Base-by-base conservation (phyloP, 768 basidiomycete genomes). In the Lactarius vividus region DNA sequence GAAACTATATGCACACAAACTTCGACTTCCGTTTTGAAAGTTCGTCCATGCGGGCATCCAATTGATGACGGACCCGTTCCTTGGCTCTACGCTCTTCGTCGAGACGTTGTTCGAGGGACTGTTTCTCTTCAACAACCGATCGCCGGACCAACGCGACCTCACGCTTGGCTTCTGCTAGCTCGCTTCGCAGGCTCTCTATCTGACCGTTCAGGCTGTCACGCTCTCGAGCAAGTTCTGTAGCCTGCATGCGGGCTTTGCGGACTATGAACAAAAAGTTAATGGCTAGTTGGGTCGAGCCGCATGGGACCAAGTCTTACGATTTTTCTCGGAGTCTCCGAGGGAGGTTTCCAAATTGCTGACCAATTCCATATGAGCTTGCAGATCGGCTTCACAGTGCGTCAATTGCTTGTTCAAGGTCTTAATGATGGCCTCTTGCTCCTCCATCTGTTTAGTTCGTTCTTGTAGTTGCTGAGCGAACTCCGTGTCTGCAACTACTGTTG, bases 341-440 rank as follows among this genome's bases (percentile, higher is more conserved):
- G 92, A 93, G 53, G 88, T 84, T 77, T 96, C 93, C 29, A 96
- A 82, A 11, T 88, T 91, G 68, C 79, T 83, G 67, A 94, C 92
- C 61, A 94, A 84, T 74, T 96, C 92, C 84, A 94, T 93, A 73
- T 96, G 93, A 31, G 91, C 88, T 71, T 95, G 91, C 69, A 96
- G 80, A 76, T 97, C 94, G 67, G 83, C 85, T 77, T 97, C 95
- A 73, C 93, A 95, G 75, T 96, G 94, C n/a, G 86, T 87, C 57
- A 97, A 75, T 76, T 95, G 94, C 76, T 96, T 95, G 77, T 94
- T 95, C 68, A 97, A 83, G 28, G 91, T 94, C 77, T 92, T 91
- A 79, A 96, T 92, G 89, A 94, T 95, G 59, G 82, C 85, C 71
- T 93, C 90, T 73, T 93, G 90, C 79, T 96, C 94, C 15, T 86